These are phyloP conservation scores for Erodium trifolium DNA, from an alignment of 441 rosid species.

Conservation along the genomic window DNA sequence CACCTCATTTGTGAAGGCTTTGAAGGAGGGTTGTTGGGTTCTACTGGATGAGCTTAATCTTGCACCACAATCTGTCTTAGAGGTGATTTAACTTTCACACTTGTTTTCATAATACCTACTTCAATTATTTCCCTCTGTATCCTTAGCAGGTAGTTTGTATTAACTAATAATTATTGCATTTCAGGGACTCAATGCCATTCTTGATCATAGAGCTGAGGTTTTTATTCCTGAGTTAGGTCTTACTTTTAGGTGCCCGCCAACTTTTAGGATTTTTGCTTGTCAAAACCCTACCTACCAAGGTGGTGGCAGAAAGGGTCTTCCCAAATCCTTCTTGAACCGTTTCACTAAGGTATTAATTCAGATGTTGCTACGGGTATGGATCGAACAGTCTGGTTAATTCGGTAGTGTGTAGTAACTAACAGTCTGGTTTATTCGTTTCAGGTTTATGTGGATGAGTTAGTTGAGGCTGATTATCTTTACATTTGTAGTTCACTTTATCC, in stretches of 20 bases:
- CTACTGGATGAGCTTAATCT: conserved; percentile 98
- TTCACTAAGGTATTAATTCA: conserved; percentile 60
- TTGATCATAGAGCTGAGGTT: conserved; percentile 97
- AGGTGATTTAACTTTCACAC: conserved; percentile 32
- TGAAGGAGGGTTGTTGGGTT: conserved; percentile 97
- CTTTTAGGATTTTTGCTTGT: conserved; percentile 93
- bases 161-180: conserved; percentile 15
- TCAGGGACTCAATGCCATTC: conserved; percentile 93
- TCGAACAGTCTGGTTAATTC: conserved; percentile 1
- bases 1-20: conserved; percentile 43
- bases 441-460: conserved; percentile 93
- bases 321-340: conserved; percentile 95
- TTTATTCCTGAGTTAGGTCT: conserved; percentile 88
- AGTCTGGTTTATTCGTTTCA: conserved; percentile 30
- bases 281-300: conserved; percentile 99
- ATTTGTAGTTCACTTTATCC: conserved; percentile 80
- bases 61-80: conserved; percentile 97
- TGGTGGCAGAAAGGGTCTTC: conserved; percentile 99
- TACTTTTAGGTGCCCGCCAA: conserved; percentile 72
- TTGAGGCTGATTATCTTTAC: conserved; percentile 77
- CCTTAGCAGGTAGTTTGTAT: background rate
- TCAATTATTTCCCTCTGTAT: background rate
- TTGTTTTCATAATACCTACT: conserved; percentile 9
- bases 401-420: conserved; percentile 3
- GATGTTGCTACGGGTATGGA: background rate